phyloP scores from a whole-genome alignment of 176 grass and related monocot genomes.

The Bolboschoenus planiculmis region DNA sequence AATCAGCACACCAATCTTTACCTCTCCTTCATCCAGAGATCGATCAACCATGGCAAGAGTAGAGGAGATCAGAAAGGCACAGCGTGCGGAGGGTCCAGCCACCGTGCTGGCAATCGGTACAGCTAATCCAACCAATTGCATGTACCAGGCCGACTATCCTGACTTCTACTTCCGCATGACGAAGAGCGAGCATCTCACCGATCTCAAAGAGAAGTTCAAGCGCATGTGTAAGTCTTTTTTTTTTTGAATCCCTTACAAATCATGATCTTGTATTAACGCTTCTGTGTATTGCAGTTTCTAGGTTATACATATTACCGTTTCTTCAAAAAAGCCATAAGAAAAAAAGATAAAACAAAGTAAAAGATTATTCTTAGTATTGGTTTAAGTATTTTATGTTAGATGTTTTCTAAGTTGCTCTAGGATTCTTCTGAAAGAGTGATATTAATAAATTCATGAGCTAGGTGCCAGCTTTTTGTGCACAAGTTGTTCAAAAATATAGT shows the following conservation, averaged over 20 bases:
- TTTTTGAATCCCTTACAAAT: background rate
- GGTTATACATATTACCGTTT: background rate
- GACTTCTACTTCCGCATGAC: constrained; percentile 96
- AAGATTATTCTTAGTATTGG: background rate
- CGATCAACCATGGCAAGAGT: constrained; percentile 34
- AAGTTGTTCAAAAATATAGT: background rate
- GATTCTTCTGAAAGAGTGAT: background rate
- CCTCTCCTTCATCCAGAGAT: background rate
- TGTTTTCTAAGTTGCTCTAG: background rate
- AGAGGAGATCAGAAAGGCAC: constrained; percentile 66
- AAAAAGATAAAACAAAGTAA: background rate
- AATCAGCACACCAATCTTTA: background rate
- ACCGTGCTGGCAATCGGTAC: constrained; percentile 82
- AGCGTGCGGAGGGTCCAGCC: constrained; percentile 65
- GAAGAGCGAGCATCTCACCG: constrained; percentile 79
- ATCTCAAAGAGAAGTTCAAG: constrained; percentile 97
- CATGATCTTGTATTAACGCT: background rate
- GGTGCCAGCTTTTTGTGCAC: background rate
- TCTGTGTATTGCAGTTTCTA: background rate
- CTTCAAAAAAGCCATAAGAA: background rate
- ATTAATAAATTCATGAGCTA: background rate
- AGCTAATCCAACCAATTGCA: constrained; percentile 65
- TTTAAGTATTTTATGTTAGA: background rate
- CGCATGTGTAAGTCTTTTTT: constrained; percentile 62
- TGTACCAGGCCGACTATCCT: constrained; percentile 86